Percentiles rank a stretch among this genome's conserved stretches.
Evolutionary conservation across 139 green algal genomes (phyloP).

Genomic region (Coelastrella sp.): DNA sequence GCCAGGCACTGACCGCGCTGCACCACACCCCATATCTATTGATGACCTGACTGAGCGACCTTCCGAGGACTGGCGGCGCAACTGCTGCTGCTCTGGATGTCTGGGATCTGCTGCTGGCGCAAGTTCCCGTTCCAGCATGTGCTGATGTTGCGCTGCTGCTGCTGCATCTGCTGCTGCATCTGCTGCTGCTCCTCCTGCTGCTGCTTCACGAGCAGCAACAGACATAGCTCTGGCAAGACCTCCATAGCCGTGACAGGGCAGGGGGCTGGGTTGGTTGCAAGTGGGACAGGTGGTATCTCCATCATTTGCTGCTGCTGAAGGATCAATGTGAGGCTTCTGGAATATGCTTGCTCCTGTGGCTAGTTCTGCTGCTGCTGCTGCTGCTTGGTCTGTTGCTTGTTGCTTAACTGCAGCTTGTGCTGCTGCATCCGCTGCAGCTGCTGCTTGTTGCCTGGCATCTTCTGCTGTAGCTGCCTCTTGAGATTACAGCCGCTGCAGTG

Average conservation of each 20-base stretch:
- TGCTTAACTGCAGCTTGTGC: not conserved
- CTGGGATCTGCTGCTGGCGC: not conserved
- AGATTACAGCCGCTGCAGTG: slow-evolving; percentile 29
- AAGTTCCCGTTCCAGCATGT: not conserved
- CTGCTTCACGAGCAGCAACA: slow-evolving; percentile 5
- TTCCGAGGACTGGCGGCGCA: no score
- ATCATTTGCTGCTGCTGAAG: not conserved
- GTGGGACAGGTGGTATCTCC: not conserved
- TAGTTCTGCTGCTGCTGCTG: slow-evolving; percentile 19
- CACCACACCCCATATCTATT: no score
- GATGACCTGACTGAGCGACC: no score
- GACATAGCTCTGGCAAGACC: not conserved
- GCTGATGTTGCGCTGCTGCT: slow-evolving; percentile 3
- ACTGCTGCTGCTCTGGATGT: no score
- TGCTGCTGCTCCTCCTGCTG: slow-evolving; percentile 18
- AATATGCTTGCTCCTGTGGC: no score
- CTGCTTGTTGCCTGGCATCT: not conserved
- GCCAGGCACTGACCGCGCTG: not conserved
- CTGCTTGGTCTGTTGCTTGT: not conserved
- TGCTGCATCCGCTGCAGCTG: slow-evolving; percentile 6
- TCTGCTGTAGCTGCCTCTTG: slow-evolving; percentile 12
- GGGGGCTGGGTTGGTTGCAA: slow-evolving; percentile 5
- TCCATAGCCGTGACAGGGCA: not conserved
- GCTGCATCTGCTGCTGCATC: no score
- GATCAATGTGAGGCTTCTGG: not conserved